These are phyloP conservation scores for Catharanthus roseus DNA, from an alignment of 257 asterid species.

Conservation along the genomic window DNA sequence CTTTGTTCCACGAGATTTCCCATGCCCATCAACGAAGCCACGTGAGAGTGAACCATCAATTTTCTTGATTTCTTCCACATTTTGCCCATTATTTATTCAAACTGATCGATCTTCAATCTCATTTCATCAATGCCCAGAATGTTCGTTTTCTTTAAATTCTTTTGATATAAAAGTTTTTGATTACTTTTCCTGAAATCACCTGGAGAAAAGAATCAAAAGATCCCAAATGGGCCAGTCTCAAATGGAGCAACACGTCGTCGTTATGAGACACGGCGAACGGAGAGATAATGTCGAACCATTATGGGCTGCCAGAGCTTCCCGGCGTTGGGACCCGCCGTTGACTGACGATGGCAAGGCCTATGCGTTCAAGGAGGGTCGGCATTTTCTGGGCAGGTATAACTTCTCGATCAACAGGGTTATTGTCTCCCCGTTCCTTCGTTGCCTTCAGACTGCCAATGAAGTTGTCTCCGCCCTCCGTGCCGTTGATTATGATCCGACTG, in stretches of 20 bases:
- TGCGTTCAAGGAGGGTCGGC: slow-evolving; percentile 64
- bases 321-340: slow-evolving; percentile 95
- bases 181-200: not conserved
- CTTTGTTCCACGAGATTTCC: not conserved
- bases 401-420: slow-evolving; percentile 73
- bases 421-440: slow-evolving; percentile 80
- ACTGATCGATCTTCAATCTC: not conserved
- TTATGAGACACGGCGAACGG: slow-evolving; percentile 96
- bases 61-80: not conserved
- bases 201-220: not conserved
- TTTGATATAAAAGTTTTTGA: not conserved
- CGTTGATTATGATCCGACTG: slow-evolving; percentile 40
- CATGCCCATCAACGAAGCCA: slow-evolving; percentile 2
- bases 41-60: not conserved
- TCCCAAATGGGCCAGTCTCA: slow-evolving; percentile 9
- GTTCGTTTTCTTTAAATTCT: not conserved
- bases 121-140: not conserved
- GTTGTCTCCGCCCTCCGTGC: slow-evolving; percentile 59
- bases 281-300: slow-evolving; percentile 62
- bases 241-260: slow-evolving; percentile 55
- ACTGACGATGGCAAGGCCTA: slow-evolving; percentile 65
- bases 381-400: slow-evolving; percentile 32
- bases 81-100: not conserved
- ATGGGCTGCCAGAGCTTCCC: slow-evolving; percentile 62
- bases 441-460: slow-evolving; percentile 85